Base-by-base conservation (phyloP, 2,329 filamentous ascomycete species). In the Penicillium sclerotigenum region DNA sequence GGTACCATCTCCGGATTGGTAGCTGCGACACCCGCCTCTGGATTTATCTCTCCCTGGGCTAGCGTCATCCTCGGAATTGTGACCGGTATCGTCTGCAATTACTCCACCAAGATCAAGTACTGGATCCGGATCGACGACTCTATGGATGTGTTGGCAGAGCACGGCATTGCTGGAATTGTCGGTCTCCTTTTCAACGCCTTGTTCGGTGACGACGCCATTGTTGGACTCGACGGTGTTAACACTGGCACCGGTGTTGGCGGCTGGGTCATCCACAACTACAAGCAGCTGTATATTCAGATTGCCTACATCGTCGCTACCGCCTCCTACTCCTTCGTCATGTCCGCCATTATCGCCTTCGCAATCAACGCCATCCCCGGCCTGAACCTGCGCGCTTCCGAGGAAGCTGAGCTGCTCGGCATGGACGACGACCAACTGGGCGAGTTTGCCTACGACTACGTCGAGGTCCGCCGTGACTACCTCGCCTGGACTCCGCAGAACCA, bases 131-230 rank as follows among this genome's bases (percentile, higher is more conserved):
- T 95, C 54, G 91, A 96, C 66, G 91, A 96, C 71, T 87, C 89
- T 6, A 89, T 96, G 75, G 91, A 96, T 78, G 87, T 96, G 68
- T 94, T 96, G 75, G 91, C 91, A 64, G 90, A 94, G 75, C 91
- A 96, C 83, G 90, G 84, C 68, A 78, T 95, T 61, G 90, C 91
- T 47, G 91, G 91, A 63, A 90, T 94, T 62, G 81, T 88, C 56
- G 91, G 91, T 48, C 89, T 95, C 66, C 75, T 91, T 57, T 80
- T 90, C 75, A 93, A 90, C 54, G 89, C 87, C 61, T 76, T 93
- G 60, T 91, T 93, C 70, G 89, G 84, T 64, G 85, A 88, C 61
- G 82, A 87, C 68, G 87, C 88, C 74, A 88, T 92, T 63, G 85
- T 89, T 50, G 80, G 81, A 52, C 86, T 93, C 34, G 89, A 92